These are phyloP conservation scores for Straminergon stramineum DNA, from an alignment of 225 moss, liverwort and hornwort genomes.

Conservation along the genomic window DNA sequence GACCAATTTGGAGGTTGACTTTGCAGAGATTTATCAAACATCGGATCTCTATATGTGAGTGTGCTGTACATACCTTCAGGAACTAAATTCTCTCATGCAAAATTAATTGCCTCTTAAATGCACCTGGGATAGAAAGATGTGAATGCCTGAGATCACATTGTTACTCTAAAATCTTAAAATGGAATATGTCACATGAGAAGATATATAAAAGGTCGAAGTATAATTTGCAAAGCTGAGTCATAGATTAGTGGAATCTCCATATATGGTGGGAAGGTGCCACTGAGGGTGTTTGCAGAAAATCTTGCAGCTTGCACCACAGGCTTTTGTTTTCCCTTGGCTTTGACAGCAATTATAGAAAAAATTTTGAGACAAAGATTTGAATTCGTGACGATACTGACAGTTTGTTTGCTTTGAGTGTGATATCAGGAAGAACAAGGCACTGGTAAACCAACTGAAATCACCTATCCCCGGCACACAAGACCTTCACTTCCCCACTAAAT, in stretches of 20 bases:
- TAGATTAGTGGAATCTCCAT: neutral
- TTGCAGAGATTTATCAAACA: constrained; percentile 50
- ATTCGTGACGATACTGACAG: neutral
- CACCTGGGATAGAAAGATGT: neutral
- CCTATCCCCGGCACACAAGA: constrained; percentile 27
- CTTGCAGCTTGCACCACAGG: neutral
- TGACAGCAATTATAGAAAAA: neutral
- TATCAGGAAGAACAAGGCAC: constrained; percentile 59
- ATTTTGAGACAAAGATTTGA: neutral
- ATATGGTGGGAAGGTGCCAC: neutral
- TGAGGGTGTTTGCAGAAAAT: neutral
- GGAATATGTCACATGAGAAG: neutral
- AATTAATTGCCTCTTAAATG: neutral
- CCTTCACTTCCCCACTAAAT: constrained; percentile 53
- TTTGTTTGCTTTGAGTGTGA: neutral
- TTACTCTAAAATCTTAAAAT: neutral
- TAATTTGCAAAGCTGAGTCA: neutral
- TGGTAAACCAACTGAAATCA: constrained; percentile 52
- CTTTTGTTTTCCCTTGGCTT: neutral
- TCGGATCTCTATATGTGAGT: constrained; percentile 52
- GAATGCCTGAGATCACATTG: neutral
- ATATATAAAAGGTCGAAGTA: neutral
- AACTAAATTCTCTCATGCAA: neutral
- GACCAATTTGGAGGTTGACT: constrained; percentile 46
- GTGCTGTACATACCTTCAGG: neutral